Percentiles rank a stretch among this genome's conserved stretches.
Evolutionary conservation across 2,329 filamentous ascomycete species (phyloP).

Genomic region (Trichophyton schoenleinii): DNA sequence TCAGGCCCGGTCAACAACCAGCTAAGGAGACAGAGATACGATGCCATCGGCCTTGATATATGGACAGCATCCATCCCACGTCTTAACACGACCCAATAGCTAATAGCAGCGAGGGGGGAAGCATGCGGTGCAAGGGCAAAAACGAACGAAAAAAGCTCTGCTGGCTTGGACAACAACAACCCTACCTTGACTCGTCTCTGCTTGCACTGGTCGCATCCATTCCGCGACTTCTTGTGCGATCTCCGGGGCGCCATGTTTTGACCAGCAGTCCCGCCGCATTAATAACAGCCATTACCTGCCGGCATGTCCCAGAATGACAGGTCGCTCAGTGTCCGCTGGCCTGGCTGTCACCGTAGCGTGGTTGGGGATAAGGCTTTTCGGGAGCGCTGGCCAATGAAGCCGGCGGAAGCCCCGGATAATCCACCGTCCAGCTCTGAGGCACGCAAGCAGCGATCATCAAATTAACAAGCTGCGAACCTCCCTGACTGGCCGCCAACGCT

Average conservation of each 20-base stretch:
- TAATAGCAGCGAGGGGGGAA: not conserved
- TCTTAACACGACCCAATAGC: not conserved
- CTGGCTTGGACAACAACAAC: constrained; percentile 1
- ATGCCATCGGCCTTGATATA: not conserved
- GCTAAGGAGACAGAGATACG: not conserved
- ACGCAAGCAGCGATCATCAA: not conserved
- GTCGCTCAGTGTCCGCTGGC: constrained; percentile 1
- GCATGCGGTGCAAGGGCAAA: not conserved
- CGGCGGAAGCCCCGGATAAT: constrained; percentile 1
- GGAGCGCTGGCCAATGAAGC: not conserved
- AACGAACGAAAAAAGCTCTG: constrained; percentile 2
- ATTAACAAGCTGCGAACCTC: not conserved
- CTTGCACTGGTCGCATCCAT: constrained; percentile 33
- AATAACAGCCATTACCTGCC: constrained; percentile 4
- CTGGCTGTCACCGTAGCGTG: constrained; percentile 1
- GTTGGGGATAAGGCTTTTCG: not conserved
- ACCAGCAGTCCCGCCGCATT: constrained; percentile 3
- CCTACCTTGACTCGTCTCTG: constrained; percentile 30
- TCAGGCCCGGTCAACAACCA: not conserved
- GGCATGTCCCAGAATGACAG: constrained; percentile 4
- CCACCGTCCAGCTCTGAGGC: not conserved
- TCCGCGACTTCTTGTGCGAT: constrained; percentile 32
- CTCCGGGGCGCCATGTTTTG: constrained; percentile 27
- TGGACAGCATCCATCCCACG: not conserved
- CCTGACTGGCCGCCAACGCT: not conserved